A percentile compares a stretch with the other conserved stretches of the same genome.
Conservation (phyloP, 129 eudicot genomes). For the Pulicaria dysenterica region DNA sequence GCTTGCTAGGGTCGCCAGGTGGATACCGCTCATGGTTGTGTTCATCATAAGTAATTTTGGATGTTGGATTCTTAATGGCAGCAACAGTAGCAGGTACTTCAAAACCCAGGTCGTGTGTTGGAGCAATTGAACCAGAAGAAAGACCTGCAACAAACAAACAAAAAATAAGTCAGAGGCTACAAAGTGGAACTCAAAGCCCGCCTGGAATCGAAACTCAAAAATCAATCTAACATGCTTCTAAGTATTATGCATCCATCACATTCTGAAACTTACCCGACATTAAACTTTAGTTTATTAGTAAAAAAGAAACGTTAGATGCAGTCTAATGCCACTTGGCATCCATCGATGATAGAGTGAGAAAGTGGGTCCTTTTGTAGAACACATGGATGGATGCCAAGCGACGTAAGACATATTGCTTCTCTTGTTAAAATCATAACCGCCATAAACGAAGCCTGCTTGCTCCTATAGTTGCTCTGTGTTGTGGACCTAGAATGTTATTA, state of each 20-base stretch:
- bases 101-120: slow-evolving; percentile 50
- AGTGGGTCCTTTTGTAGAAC: no score
- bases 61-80: slow-evolving; percentile 70
- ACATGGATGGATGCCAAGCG: no score
- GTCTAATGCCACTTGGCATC: no score
- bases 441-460: no score
- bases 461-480: not conserved
- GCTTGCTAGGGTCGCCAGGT: slow-evolving; percentile 87
- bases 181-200: not conserved
- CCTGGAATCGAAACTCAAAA: not conserved
- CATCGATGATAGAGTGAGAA: no score
- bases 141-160: slow-evolving; percentile 44
- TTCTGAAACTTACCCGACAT: not conserved
- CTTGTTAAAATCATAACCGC: no score
- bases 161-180: not conserved
- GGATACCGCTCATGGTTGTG: slow-evolving; percentile 86
- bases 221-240: not conserved
- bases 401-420: no score
- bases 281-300: not conserved
- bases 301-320: not conserved
- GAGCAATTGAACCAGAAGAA: slow-evolving; percentile 53
- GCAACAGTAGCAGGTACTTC: slow-evolving; percentile 62
- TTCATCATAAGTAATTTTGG: slow-evolving; percentile 71
- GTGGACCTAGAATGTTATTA: not conserved
- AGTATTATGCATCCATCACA: not conserved